These are phyloP conservation scores for Hortiboletus flavorubellus DNA, from an alignment of 768 basidiomycete species.

Conservation along the genomic window DNA sequence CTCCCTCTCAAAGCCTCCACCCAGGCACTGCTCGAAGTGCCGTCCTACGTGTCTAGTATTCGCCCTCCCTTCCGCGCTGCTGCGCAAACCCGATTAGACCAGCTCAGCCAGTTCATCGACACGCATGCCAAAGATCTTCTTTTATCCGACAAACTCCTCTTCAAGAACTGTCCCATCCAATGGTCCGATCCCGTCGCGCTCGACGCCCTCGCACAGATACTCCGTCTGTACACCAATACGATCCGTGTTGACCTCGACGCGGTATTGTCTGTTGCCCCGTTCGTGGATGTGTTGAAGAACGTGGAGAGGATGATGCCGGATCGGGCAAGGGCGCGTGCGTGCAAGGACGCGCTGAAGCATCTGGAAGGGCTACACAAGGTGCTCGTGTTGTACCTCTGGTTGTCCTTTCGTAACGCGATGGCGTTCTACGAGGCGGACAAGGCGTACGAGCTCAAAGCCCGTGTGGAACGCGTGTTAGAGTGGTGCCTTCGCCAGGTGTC, in stretches of 20 bases:
- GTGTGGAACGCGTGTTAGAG: constrained; percentile 67
- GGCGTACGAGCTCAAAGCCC: constrained; percentile 52
- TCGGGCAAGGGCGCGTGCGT: not conserved
- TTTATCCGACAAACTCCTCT: constrained; percentile 41
- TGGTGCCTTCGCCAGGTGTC: constrained; percentile 51
- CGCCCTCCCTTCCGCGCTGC: constrained; percentile 43
- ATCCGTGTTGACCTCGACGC: constrained; percentile 23
- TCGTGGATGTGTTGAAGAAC: constrained; percentile 16
- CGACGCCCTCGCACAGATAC: constrained; percentile 17
- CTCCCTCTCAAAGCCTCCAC: constrained; percentile 45
- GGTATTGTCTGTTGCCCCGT: constrained; percentile 20
- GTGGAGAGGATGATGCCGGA: constrained; percentile 27
- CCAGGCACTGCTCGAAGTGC: constrained; percentile 45
- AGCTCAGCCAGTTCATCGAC: constrained; percentile 45
- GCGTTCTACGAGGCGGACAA: constrained; percentile 56
- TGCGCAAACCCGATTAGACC: constrained; percentile 19
- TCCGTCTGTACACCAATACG: constrained; percentile 34
- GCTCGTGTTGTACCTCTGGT: constrained; percentile 81
- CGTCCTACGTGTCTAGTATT: constrained; percentile 44
- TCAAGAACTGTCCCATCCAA: constrained; percentile 36
- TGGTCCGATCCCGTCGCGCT: constrained; percentile 22
- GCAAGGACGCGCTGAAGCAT: constrained; percentile 19
- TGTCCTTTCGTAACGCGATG: constrained; percentile 65
- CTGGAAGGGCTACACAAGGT: constrained; percentile 79
- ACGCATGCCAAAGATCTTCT: constrained; percentile 35